Evolutionary conservation across 495 filamentous ascomycete genomes (phyloP), one percentile per base, ranked within the genome.

Genomic region (Chaetomium cochliodes): DNA sequence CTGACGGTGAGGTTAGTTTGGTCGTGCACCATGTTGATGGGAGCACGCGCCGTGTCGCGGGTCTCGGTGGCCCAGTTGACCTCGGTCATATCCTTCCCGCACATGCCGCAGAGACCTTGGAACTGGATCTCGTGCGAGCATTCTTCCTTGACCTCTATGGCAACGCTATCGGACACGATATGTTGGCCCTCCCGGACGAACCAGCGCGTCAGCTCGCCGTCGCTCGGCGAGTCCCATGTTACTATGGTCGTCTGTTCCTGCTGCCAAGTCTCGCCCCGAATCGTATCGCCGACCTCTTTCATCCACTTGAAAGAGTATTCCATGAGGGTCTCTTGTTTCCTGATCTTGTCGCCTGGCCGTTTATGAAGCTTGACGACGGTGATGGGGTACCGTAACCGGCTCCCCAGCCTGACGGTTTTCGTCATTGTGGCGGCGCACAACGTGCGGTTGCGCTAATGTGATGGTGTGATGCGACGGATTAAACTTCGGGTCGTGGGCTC

Each of bases 61-160:
- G 74, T 70, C 62, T 87, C 78, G 64, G 74, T 80, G 1, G 81
- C 78, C 74, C 81, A 85, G 61, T 74, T 79, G 58, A 80, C 74
- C 68, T 84, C 85, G 58, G 91, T 97, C 96, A 99, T 98, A 73
- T 99, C 93, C 80, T 96, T 92, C 58, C 94, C 96, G 77, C 94
- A 99, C 66, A 90, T 84, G 41, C 85, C 90, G 77, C 94, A 99
- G 50, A 99, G 82, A 16, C 92, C 92, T 51, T 86, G 88, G 68
- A 89, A 98, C 72, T 99, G 94, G 37, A 96, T 81, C 68, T 90
- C 89, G 76, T 99, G 94, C 39, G 88, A 82, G 77, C 94, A 99
- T 59, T 89, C 88, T 79, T 99, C 94, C 68, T 96, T 90, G 60
- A 98, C 89, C 62, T 90, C 87, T 26, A 91, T 80, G 66, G 93